Base-by-base conservation (phyloP, 2,329 filamentous ascomycete genomes). In the Pyricularia grisea region DNA sequence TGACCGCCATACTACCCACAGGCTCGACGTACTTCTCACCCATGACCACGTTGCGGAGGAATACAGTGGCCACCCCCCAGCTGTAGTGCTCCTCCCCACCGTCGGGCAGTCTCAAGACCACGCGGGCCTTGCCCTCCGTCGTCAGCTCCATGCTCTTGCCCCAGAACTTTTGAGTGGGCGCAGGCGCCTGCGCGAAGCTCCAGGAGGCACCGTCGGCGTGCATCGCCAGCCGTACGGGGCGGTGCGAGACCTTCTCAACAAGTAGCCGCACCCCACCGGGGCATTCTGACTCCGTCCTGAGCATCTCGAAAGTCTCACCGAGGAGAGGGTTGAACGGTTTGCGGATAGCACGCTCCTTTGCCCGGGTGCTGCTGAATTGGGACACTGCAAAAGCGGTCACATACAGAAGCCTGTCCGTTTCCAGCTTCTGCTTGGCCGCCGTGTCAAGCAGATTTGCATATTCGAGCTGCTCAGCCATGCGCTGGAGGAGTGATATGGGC, bases 11-110 rank as follows among this genome's bases (percentile, higher is more conserved):
- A 63, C 87, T 92, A 65, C 94, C 94, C 0, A 96, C 92, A 0
- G 95, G 95, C 79, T 99, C 95, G 14, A 98, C 89, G 76, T 99
- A 99, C 79, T 98, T 99, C 79, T 99, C 95, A 58, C 95, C 95
- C 74, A 97, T 94, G 69, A 99, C 96, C 68, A 99, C 93, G 77
- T 99, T 99, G 66, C 95, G 89, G 68, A 99, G 81, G 80, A 97
- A 98, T 72, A 92, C 92, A 4, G 93, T 97, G 1, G 94, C 93
- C 23, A 92, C 85, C 65, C 87, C 90, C 93, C 93, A 99, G 73
- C 90, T 94, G 81, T 94, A 99, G 71, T 88, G 85, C 77, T 98
- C 94, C 68, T 92, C 91, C 76, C 70, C 66, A 50, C 68, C 70
- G 50, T 95, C 86, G 0, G 83, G 73, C 67, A 89, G 77, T 30